phyloP scores from a whole-genome alignment of 495 filamentous ascomycete species.

The Chaetomidium leptoderma region DNA sequence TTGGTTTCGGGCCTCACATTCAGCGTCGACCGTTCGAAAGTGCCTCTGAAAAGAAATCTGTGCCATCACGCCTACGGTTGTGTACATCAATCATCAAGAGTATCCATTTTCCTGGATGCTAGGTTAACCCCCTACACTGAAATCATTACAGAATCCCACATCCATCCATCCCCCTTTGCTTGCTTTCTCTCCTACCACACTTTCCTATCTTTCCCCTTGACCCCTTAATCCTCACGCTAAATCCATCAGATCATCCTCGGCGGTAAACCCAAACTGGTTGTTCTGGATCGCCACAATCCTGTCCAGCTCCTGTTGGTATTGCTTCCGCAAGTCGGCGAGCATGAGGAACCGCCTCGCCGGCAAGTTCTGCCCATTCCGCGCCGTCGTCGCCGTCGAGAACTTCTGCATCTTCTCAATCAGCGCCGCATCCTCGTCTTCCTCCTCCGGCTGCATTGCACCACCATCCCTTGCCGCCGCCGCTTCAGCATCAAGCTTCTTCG shows the following conservation, averaged over 20 bases:
- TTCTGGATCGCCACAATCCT: slow-evolving; percentile 59
- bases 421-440: slow-evolving; percentile 32
- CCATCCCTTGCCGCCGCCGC: background rate
- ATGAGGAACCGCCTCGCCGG: slow-evolving; percentile 63
- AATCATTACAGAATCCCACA: slow-evolving; percentile 3
- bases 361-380: slow-evolving; percentile 12
- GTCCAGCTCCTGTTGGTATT: slow-evolving; percentile 85
- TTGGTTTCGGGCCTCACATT: background rate
- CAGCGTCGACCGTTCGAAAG: too few species aligned
- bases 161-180: background rate
- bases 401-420: slow-evolving; percentile 25
- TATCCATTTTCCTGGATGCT: slow-evolving; percentile 11
- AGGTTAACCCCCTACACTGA: slow-evolving; percentile 2
- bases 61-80: background rate
- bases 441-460: slow-evolving; percentile 21
- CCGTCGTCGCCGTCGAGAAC: too few species aligned
- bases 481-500: slow-evolving; percentile 20
- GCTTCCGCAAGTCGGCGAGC: slow-evolving; percentile 73
- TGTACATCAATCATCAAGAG: background rate
- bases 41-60: background rate
- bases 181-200: background rate
- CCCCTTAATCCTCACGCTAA: slow-evolving; percentile 17
- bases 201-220: background rate
- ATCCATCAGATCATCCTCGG: slow-evolving; percentile 50
- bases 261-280: slow-evolving; percentile 52